Evolutionary conservation across 371 early-diverging fungal species (phyloP).

Genomic region (Fennellomyces sp.): DNA sequence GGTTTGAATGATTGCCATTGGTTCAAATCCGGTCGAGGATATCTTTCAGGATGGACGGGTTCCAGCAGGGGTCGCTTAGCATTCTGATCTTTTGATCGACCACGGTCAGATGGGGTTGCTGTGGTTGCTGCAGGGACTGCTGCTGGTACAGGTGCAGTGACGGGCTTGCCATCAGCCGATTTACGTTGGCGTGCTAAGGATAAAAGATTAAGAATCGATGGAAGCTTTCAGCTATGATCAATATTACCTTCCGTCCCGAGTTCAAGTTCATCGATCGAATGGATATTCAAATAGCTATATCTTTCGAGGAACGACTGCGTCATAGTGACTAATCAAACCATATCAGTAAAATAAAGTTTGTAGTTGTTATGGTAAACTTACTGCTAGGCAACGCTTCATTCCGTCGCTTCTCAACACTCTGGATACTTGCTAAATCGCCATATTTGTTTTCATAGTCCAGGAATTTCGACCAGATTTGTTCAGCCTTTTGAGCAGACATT

Average conservation of each 20-base stretch:
- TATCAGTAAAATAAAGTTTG: neutral
- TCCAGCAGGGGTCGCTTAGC: conserved; percentile 58
- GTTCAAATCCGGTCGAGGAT: conserved; percentile 79
- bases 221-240: neutral
- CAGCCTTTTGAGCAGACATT: conserved; percentile 74
- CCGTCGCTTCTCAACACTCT: conserved; percentile 77
- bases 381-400: conserved; percentile 70
- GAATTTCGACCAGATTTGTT: conserved; percentile 79
- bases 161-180: conserved; percentile 1
- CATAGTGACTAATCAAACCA: neutral
- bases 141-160: conserved; percentile 8
- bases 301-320: conserved; percentile 57
- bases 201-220: too few relatives aligned
- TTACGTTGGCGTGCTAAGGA: conserved; percentile 15
- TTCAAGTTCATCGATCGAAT: conserved; percentile 57
- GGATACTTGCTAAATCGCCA: conserved; percentile 79
- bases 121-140: neutral
- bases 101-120: conserved; percentile 26
- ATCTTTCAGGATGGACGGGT: conserved; percentile 73
- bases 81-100: conserved; percentile 11
- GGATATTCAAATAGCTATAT: conserved; percentile 69
- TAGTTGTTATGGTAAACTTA: conserved; percentile 13
- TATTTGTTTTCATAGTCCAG: conserved; percentile 86
- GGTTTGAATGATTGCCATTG: conserved; percentile 76
- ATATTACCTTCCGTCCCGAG: conserved; percentile 51